Evolutionary conservation across 257 asterid genomes (phyloP).

Genomic region (Forsythia viridissima): DNA sequence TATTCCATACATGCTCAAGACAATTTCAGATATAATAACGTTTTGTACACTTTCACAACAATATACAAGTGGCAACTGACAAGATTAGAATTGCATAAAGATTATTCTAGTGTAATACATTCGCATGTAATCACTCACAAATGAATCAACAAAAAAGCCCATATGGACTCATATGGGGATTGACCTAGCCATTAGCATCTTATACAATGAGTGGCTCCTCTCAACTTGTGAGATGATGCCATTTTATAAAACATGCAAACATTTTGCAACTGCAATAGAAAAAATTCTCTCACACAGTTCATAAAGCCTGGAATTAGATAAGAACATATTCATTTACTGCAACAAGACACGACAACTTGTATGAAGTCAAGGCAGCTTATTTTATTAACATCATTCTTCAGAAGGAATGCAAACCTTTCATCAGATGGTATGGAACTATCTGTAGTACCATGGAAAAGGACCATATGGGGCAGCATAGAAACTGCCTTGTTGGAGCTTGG

Average conservation of each 20-base stretch:
- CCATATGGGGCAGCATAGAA: slow-evolving; percentile 62
- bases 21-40: background rate
- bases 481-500: slow-evolving; percentile 41
- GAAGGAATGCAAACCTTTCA: slow-evolving; percentile 63
- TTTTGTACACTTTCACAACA: background rate
- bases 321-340: slow-evolving; percentile 16
- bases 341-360: background rate
- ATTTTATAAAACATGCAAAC: background rate
- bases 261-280: background rate
- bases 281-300: background rate
- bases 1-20: background rate
- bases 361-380: slow-evolving; percentile 11
- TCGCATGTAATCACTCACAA: background rate
- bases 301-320: slow-evolving; percentile 10
- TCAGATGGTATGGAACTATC: slow-evolving; percentile 82
- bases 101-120: background rate
- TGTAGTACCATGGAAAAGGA: slow-evolving; percentile 80
- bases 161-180: background rate
- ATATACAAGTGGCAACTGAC: background rate
- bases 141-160: background rate
- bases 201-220: background rate
- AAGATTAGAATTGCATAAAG: background rate
- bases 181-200: background rate
- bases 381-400: slow-evolving; percentile 10
- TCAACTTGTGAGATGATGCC: background rate